phyloP scores from a whole-genome alignment of 225 moss, liverwort and hornwort genomes.

The Marchantia polymorpha region DNA sequence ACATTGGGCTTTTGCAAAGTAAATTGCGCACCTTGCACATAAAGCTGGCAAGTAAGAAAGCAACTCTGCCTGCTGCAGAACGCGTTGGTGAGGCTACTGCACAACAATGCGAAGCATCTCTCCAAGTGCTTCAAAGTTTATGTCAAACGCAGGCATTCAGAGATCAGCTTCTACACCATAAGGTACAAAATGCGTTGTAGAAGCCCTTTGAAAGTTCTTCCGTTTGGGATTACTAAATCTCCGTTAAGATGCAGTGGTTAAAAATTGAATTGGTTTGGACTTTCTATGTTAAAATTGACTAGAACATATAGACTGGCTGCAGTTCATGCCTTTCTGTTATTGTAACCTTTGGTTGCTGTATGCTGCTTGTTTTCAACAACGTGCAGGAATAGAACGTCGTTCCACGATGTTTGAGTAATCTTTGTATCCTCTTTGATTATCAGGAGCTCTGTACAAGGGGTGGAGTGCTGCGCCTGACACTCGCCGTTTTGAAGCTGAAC shows the following conservation, averaged over 20 bases:
- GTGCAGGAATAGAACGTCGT: too few relatives aligned
- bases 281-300: not conserved
- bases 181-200: slow-evolving; percentile 40
- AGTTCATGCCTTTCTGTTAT: not conserved
- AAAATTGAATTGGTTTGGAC: not conserved
- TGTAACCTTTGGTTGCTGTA: not conserved
- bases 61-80: slow-evolving; percentile 83
- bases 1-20: slow-evolving; percentile 94
- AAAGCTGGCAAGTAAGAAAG: slow-evolving; percentile 87
- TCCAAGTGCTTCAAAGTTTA: slow-evolving; percentile 94
- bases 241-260: not conserved
- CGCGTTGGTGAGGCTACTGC: slow-evolving; percentile 93
- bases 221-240: not conserved
- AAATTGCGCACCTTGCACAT: slow-evolving; percentile 85
- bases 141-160: slow-evolving; percentile 89
- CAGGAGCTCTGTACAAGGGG: slow-evolving; percentile 99
- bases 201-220: not conserved
- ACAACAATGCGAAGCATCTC: slow-evolving; percentile 98
- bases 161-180: slow-evolving; percentile 85
- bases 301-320: not conserved
- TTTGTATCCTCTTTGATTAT: slow-evolving; percentile 12
- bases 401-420: not conserved
- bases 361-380: too few relatives aligned
- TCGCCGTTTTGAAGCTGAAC: slow-evolving; percentile 74
- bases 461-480: slow-evolving; percentile 79